phyloP scores from a whole-genome alignment of 2,329 filamentous ascomycete genomes.

The Cladophialophora immunda region DNA sequence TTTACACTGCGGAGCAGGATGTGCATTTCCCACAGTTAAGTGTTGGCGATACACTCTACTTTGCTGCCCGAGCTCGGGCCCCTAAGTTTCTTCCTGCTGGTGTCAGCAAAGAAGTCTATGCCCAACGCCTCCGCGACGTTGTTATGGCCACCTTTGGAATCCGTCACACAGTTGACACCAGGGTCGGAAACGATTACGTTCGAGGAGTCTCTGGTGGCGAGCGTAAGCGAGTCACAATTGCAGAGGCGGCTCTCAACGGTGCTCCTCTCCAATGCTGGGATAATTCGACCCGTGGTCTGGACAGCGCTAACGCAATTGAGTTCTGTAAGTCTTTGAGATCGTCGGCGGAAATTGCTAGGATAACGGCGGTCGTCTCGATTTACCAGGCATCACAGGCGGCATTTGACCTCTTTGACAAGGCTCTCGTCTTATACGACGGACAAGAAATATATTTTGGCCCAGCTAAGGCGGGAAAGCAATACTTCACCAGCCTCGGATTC shows the following conservation, averaged over 20 bases:
- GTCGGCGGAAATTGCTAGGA: constrained; percentile 59
- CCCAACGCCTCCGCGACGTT: too few relatives aligned
- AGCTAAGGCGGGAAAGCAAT: constrained; percentile 66
- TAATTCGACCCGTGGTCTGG: constrained; percentile 61
- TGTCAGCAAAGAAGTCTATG: too few relatives aligned
- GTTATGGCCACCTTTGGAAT: constrained; percentile 62
- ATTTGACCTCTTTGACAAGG: constrained; percentile 76
- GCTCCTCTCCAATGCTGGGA: constrained; percentile 57
- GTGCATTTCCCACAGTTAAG: constrained; percentile 80
- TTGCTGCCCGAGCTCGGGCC: constrained; percentile 63
- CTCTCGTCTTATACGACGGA: constrained; percentile 77
- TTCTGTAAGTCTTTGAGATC: constrained; percentile 64
- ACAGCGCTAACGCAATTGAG: constrained; percentile 66
- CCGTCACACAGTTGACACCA: constrained; percentile 54
- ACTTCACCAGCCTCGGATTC: constrained; percentile 76
- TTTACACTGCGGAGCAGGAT: constrained; percentile 86
- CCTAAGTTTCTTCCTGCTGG: constrained; percentile 53
- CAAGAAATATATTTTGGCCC: constrained; percentile 80
- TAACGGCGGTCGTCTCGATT: constrained; percentile 64
- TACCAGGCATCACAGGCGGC: constrained; percentile 64
- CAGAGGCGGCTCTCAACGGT: constrained; percentile 59
- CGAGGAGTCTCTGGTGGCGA: constrained; percentile 70
- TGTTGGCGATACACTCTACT: constrained; percentile 66
- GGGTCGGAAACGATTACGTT: constrained; percentile 65
- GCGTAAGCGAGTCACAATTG: constrained; percentile 68